Percentiles rank a stretch among this genome's conserved stretches.
phyloP scores from a whole-genome alignment of 2,329 filamentous ascomycete genomes.

The Claviceps maximensis region DNA sequence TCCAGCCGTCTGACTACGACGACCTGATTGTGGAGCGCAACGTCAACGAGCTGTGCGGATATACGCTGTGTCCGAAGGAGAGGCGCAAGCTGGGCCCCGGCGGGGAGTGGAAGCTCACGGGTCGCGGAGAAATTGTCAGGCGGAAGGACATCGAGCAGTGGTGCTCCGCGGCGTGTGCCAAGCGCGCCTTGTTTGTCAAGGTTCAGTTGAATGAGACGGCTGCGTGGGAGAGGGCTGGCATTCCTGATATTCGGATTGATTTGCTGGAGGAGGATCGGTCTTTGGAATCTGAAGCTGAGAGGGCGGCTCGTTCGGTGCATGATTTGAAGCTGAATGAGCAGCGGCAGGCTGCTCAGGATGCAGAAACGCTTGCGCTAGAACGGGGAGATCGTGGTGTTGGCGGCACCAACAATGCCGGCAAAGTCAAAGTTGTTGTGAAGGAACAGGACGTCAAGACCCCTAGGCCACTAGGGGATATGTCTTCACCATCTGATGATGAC shows the following conservation, averaged over 20 bases:
- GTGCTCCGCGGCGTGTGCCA: constrained; percentile 71
- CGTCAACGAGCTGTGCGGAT: constrained; percentile 70
- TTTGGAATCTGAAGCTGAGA: constrained; percentile 28
- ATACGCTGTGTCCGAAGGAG: constrained; percentile 60
- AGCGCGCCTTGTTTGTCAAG: constrained; percentile 70
- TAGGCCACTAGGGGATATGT: constrained; percentile 9
- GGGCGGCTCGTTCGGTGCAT: constrained; percentile 24
- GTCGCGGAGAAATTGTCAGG: constrained; percentile 46
- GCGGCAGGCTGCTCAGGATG: constrained; percentile 25
- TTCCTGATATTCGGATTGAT: constrained; percentile 42
- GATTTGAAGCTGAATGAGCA: constrained; percentile 32
- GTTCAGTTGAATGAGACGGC: constrained; percentile 79
- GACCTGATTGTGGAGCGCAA: constrained; percentile 82
- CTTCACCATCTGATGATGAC: constrained; percentile 20
- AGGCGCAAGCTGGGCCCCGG: constrained; percentile 41
- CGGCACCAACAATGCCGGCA: constrained; percentile 11
- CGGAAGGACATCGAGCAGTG: constrained; percentile 67
- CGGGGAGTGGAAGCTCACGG: constrained; percentile 56
- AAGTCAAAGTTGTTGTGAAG: constrained; percentile 34
- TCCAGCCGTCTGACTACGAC: constrained; percentile 83
- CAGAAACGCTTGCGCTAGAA: constrained; percentile 36
- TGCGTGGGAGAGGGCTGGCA: constrained; percentile 65
- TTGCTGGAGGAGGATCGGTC: constrained; percentile 53
- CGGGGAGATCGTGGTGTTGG: constrained; percentile 23
- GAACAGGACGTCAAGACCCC: constrained; percentile 31